Percentiles rank a stretch among this genome's conserved stretches.
These are phyloP conservation scores for Tolypocladium amazonense DNA, from an alignment of 2,329 filamentous ascomycete species.

Conservation along the genomic window DNA sequence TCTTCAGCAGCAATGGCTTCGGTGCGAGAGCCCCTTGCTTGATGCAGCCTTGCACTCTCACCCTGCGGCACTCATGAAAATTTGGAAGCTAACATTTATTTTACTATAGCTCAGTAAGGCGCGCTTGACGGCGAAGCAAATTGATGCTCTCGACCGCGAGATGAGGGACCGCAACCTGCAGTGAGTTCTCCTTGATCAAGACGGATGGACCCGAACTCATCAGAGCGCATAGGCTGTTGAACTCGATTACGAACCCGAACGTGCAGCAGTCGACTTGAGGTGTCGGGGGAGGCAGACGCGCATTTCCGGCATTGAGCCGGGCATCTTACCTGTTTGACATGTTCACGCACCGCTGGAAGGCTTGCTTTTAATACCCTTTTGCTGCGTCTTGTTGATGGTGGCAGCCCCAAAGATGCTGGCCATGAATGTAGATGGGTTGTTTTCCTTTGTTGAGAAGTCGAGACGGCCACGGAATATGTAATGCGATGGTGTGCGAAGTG, in stretches of 20 bases:
- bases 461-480: background rate
- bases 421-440: background rate
- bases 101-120: constrained; percentile 31
- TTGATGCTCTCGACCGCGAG: constrained; percentile 44
- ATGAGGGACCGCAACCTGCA: constrained; percentile 44
- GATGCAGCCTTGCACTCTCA: constrained; percentile 21
- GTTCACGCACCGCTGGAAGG: background rate
- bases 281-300: background rate
- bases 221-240: constrained; percentile 7
- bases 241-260: constrained; percentile 13
- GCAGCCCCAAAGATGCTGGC: background rate
- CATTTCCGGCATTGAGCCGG: background rate
- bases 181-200: constrained; percentile 12
- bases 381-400: background rate
- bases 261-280: constrained; percentile 5
- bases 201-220: background rate
- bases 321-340: background rate
- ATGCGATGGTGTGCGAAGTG: background rate
- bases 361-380: constrained; percentile 5
- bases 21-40: constrained; percentile 48
- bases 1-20: constrained; percentile 56
- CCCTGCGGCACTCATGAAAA: constrained; percentile 4
- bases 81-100: background rate
- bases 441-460: background rate
- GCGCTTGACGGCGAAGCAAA: constrained; percentile 34